These are phyloP conservation scores for Solanum hybrid DNA, from an alignment of 305 asterid genomes.

Conservation along the genomic window DNA sequence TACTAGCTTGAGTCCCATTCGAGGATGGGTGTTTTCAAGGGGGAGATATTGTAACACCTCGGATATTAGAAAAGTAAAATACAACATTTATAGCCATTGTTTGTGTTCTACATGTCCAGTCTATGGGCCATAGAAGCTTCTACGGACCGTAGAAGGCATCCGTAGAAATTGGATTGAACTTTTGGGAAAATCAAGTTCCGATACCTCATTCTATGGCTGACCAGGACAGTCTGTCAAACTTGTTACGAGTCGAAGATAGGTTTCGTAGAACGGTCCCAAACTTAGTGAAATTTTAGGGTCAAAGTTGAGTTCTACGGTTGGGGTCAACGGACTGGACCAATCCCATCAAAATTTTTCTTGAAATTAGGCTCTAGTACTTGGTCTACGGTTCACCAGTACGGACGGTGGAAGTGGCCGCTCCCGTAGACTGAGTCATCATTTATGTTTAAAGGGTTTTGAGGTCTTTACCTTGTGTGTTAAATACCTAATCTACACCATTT, in stretches of 20 bases:
- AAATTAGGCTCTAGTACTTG: neutral
- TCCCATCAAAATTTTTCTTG: neutral
- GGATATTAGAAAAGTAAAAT: too few species aligned
- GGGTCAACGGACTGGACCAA: neutral
- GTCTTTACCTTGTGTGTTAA: neutral
- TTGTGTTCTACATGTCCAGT: neutral
- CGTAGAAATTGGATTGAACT: neutral
- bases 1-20: neutral
- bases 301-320: neutral
- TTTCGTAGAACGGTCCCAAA: neutral
- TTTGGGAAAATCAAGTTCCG: neutral
- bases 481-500: neutral
- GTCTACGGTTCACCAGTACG: neutral
- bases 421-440: neutral
- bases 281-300: neutral
- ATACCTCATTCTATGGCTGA: neutral
- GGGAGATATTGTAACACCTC: neutral
- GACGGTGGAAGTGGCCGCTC: neutral
- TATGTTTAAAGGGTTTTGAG: neutral
- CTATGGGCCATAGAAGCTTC: neutral
- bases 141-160: neutral
- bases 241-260: neutral
- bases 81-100: neutral
- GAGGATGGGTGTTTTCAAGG: too few species aligned
- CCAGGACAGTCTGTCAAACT: neutral